Evolutionary conservation across 2,329 filamentous ascomycete genomes (phyloP), one percentile per base, ranked within the genome.

Genomic region (Bretziella fagacearum): DNA sequence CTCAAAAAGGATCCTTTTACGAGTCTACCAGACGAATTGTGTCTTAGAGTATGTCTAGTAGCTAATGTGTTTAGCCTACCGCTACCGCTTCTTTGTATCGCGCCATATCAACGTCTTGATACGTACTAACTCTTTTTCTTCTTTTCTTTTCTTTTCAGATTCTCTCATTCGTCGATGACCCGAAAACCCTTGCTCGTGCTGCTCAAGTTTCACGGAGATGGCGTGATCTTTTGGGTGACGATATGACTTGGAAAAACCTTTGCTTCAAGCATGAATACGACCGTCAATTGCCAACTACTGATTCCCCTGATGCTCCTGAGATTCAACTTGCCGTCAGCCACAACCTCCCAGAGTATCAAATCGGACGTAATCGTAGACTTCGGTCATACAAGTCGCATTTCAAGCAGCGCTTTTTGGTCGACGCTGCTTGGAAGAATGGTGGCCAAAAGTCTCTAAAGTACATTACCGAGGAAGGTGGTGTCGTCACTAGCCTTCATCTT

Each of bases 161-260:
- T 53, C 70, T 98, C 44, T 93, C 89, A 36, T 98, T 93, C 60
- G 89, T 98, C 58, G 91, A 98, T 57, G 91, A 98, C 58, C 87
- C 91, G 1, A 91, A 87, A 60, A 93, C 93, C 2, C 71, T 98
- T 40, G 89, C 87, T 32, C 75, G 91, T 59, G 84, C 91, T 45
- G 94, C 89, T 4, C 89, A 96, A 61, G 91, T 98, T n/a, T 98
- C 91, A 46, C 79, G 79, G 53, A 75, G 87, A 60, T 98, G 91
- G 91, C 76, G 84, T 53, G 87, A 95, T 62, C 71, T 98, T 6
- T 71, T 98, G 43, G 89, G 82, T 58, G 91, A 98, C 61, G 91
- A 98, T 61, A 87, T 95, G 64, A 93, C 91, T 1, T 98, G 91
- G 91, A 95, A 94, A 66, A 85, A 91, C 52, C 71, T 98, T 17